phyloP scores from a whole-genome alignment of 345 rosid species.

The Populus nigra region DNA sequence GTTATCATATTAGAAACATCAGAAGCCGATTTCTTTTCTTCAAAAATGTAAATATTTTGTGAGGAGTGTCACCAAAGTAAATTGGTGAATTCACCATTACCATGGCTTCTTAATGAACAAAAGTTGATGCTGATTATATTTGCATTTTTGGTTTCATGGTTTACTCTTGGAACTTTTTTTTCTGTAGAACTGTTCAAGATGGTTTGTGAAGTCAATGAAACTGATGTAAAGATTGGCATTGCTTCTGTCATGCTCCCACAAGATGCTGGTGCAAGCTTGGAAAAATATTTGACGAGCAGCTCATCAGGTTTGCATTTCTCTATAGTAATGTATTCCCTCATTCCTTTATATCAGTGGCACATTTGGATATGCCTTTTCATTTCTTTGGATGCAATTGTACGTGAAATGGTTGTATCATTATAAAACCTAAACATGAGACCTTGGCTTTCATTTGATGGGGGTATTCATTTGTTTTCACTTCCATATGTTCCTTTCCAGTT shows the following conservation, averaged over 20 bases:
- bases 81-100: neutral
- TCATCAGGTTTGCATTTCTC: slow-evolving; percentile 38
- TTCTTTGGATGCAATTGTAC: slow-evolving; percentile 5
- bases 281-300: slow-evolving; percentile 32
- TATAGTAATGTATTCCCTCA: neutral
- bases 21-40: neutral
- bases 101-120: neutral
- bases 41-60: neutral
- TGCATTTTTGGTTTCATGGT: slow-evolving; percentile 10
- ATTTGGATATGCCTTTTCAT: slow-evolving; percentile 1
- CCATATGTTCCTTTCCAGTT: slow-evolving; percentile 44
- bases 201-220: slow-evolving; percentile 80
- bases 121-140: neutral
- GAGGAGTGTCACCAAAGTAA: neutral
- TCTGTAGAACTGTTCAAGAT: slow-evolving; percentile 86
- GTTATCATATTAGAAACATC: neutral
- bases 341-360: neutral
- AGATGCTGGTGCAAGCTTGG: slow-evolving; percentile 77
- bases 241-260: slow-evolving; percentile 95
- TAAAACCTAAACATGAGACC: neutral
- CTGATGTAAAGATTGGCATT: slow-evolving; percentile 59
- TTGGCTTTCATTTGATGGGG: slow-evolving; percentile 14
- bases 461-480: slow-evolving; percentile 5
- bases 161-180: slow-evolving; percentile 13
- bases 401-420: neutral